phyloP scores from a whole-genome alignment of 139 green algal species.

The Coelastrella sp. region DNA sequence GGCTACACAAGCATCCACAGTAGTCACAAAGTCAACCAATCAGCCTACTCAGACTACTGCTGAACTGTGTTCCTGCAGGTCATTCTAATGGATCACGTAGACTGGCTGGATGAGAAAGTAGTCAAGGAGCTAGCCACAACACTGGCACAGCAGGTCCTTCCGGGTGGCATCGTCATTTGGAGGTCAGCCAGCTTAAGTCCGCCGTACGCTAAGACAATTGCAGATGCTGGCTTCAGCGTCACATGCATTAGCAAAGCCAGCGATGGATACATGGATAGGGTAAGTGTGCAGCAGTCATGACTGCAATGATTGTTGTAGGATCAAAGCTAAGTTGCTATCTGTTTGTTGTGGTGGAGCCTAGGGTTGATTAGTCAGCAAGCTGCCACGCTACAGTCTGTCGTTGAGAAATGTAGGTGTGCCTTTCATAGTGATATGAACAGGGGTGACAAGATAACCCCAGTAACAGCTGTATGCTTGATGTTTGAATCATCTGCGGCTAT shows the following conservation, averaged over 20 bases:
- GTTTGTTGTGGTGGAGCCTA: too few species aligned
- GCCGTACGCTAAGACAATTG: slow-evolving; percentile 86
- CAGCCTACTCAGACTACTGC: background rate
- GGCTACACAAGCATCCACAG: too few species aligned
- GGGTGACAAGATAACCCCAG: too few species aligned
- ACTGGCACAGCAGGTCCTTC: slow-evolving; percentile 79
- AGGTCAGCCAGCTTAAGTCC: slow-evolving; percentile 88
- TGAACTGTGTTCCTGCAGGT: slow-evolving; percentile 72
- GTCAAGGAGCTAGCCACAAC: slow-evolving; percentile 74
- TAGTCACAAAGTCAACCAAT: too few species aligned
- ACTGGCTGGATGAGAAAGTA: slow-evolving; percentile 87
- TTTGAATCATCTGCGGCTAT: too few species aligned
- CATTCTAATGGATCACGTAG: slow-evolving; percentile 99
- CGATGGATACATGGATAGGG: slow-evolving; percentile 92
- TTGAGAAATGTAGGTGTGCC: too few species aligned
- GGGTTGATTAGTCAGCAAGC: too few species aligned
- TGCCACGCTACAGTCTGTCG: too few species aligned
- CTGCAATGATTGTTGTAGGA: too few species aligned
- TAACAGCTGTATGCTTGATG: too few species aligned
- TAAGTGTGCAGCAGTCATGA: background rate
- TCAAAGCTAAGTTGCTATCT: too few species aligned
- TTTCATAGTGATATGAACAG: too few species aligned
- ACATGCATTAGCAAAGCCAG: slow-evolving; percentile 81
- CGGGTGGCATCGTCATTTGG: slow-evolving; percentile 96
- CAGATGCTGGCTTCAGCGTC: slow-evolving; percentile 90